These are phyloP conservation scores for Rauvolfia tetraphylla DNA, from an alignment of 257 asterid genomes.

Conservation along the genomic window DNA sequence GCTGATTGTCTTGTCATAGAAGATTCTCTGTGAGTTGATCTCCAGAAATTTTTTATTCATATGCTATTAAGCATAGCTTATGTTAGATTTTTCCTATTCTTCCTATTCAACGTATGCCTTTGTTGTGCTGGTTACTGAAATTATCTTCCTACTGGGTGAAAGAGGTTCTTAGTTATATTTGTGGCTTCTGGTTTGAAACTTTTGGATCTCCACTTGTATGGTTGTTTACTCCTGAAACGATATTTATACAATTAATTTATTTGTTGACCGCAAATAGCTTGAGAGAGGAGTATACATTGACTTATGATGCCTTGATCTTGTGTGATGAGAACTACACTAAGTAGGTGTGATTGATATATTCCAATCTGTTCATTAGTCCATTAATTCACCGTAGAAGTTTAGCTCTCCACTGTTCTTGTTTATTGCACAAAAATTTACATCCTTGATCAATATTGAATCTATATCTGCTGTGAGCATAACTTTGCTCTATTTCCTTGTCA, in stretches of 20 bases:
- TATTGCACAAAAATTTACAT: not conserved
- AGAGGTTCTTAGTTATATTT: not conserved
- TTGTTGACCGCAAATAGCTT: not conserved
- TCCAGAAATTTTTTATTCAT: not conserved
- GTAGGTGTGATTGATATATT: not conserved
- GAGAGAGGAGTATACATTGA: not conserved
- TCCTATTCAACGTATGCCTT: not conserved
- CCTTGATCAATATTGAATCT: not conserved
- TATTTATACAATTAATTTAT: not conserved
- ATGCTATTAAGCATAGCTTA: not conserved
- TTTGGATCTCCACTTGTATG: not conserved
- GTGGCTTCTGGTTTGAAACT: not conserved
- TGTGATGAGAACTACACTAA: not conserved
- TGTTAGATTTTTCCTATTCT: not conserved
- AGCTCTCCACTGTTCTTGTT: not conserved
- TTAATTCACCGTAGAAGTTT: not conserved
- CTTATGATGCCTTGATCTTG: not conserved
- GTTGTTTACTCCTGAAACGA: not conserved
- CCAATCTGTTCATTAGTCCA: not conserved
- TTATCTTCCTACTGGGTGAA: not conserved
- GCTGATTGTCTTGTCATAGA: constrained; percentile 76
- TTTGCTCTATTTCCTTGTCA: not conserved
- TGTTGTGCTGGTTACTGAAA: not conserved
- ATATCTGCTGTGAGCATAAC: not conserved
- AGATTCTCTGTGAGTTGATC: constrained; percentile 68